Base-by-base conservation (phyloP, 495 filamentous ascomycete genomes). In the Talaromyces thailandensis region DNA sequence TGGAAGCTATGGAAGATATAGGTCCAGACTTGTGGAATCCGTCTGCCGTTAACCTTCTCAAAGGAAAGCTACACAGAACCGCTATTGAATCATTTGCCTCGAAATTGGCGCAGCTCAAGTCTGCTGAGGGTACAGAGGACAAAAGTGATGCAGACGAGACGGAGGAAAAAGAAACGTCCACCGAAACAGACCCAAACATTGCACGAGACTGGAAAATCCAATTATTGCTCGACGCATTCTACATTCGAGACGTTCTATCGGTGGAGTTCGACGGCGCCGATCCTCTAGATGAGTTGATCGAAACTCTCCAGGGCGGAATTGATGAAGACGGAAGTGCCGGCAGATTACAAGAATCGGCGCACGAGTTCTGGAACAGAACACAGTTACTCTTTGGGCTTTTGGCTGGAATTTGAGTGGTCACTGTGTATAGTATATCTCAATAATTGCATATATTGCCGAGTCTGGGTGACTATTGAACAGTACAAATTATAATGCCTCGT, bases 1-100 rank as follows among this genome's bases (percentile, higher is more conserved):
- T 82, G 8, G 71, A 73, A 40, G 75, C 79, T 1, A 95, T 98
- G 92, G 81, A 81, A 37, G 73, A 77, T 12, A 76, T 77, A 9
- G 94, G 94, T 1, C 74, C 76, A 32, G 94, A 98, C 67, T 70
- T 98, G 8, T 98, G 94, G 94, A 93, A 86, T 61, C 82, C 85
- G 3, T 81, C 79, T 3, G 89, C 89, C 0, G 82, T 92, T 0
- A 65, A 67, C 8, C 75, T 77, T 2, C 66, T 98, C 51, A 95
- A 93, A 74, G 62, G 63, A 8, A 61, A 71, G 32, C 67, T 90
- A 12, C 67, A 78, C 16, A 70, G 69, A 45, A 75, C 78, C 56
- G 64, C 89, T 40, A 73, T 50, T 9, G 31, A 61, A 21, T 60
- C 57, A n/a, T 23, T 64, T n/a, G 18, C 50, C 37, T 8, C 28